phyloP scores from a whole-genome alignment of 1,139 yeast species.

The Pichia inconspicua region DNA sequence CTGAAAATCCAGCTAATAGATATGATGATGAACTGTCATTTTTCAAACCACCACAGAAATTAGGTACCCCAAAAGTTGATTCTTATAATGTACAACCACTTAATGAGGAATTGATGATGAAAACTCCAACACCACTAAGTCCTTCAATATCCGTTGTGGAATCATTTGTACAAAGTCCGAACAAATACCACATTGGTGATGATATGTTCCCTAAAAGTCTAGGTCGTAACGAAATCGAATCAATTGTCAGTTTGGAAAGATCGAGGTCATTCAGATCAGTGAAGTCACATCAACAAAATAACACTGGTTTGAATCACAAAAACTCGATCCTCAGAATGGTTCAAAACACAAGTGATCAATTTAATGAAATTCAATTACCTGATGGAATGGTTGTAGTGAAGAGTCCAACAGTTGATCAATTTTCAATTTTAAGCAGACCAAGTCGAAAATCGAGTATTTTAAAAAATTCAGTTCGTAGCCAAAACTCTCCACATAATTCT shows the following conservation, averaged over 20 bases:
- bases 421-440: conserved; percentile 7
- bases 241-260: conserved; percentile 65
- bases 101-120: not conserved
- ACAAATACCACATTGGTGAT: conserved; percentile 41
- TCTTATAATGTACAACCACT: not conserved
- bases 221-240: conserved; percentile 61
- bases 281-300: conserved; percentile 20
- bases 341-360: conserved; percentile 14
- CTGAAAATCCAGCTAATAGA: not conserved
- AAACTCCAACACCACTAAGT: conserved; percentile 10
- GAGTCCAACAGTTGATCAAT: conserved; percentile 13
- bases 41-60: conserved; percentile 7
- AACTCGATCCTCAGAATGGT: conserved; percentile 14
- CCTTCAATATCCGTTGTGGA: conserved; percentile 12
- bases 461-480: conserved; percentile 8
- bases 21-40: conserved; percentile 3
- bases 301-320: conserved; percentile 2
- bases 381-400: conserved; percentile 34
- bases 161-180: conserved; percentile 17
- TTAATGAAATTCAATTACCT: conserved; percentile 36
- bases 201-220: conserved; percentile 64
- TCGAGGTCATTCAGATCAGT: conserved; percentile 53
- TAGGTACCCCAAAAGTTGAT: conserved; percentile 1
- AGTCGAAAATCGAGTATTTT: conserved; percentile 17
- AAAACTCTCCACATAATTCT: not conserved